Evolutionary conservation across 257 asterid species (phyloP), one percentile per base, ranked within the genome.

Genomic region (Primulina eburnea): DNA sequence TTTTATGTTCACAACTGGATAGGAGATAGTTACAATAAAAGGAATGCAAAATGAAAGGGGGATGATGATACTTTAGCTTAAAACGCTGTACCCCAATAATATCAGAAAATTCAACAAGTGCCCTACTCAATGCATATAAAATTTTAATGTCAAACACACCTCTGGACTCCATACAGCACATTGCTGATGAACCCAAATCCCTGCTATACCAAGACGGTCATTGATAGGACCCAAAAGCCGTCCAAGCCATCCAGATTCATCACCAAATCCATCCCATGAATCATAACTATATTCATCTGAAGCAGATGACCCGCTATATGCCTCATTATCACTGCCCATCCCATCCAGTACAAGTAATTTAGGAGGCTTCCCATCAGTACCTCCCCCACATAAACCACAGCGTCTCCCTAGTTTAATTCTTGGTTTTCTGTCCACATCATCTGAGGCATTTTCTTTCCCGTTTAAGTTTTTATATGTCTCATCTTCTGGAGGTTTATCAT

Each of bases 121-220:
- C 17, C 61, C 28, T 20, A 68, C 53, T 53, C 38, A 24, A 58
- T 58, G 64, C 56, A 73, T 57, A 77, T 29, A 65, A 32, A 68
- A 21, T 56, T 34, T 35, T 24, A 74, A 67, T 40, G n/a, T 17
- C 55, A 37, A 72, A 24, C 82, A 82, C 78, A 94, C 99, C 97
- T 94, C 99, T 10, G 99, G 99, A 83, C 99, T 94, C 99, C 99
- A 94, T 24, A 94, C 99, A 73, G 99, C 99, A 88, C 99, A 94
- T 65, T 88, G 97, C 78, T 94, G 99, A 82, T 94, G 99, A 73
- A 94, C 98, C 98, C 98, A 94, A 76, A 94, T 89, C 69, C 97
- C 93, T 33, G 99, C 99, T 75, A 94, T 91, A 56, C 99, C 99
- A 72, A 82, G 87, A 17, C 96, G 93, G 76, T 94, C 97, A 74